Evolutionary conservation across 495 filamentous ascomycete species (phyloP), one percentile per base, ranked within the genome.

Genomic region (Penicillium salamii): DNA sequence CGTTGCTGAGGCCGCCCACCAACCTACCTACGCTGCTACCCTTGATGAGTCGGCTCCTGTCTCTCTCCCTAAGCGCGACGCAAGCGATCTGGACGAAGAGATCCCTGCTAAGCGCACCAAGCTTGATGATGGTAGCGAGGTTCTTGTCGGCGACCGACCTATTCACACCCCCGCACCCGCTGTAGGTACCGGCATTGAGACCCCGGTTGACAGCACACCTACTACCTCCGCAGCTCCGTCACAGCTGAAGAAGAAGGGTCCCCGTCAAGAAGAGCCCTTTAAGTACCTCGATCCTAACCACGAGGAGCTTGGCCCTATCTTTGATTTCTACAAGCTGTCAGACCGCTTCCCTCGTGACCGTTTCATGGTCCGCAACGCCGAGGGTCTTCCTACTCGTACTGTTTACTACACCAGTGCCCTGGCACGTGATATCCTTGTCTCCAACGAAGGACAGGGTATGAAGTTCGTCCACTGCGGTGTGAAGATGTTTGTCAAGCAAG

Each of bases 401-500:
- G 90, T 98, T 44, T 98, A 98, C 77, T 98, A 97, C 75, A 95
- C 90, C 41, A 89, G 84, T 46, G 76, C 81, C n/a, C 77, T 97
- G 9, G 87, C 88, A 1, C 84, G 87, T 12, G 84, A 89, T 52
- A 95, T 98, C 44, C 78, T 98, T 2, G 72, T 69, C 7, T 68
- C 79, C 44, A 98, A 97, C 63, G 90, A 96, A 65, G 87, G 87
- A 19, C 84, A 84, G 12, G 90, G 91, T 20, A 84, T 97, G 68
- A 95, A 90, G 68, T 97, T 98, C 63, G 86, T 97, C 32, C 93
- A 98, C 68, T 91, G 87, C 49, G 93, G 93, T 51, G 89, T 98
- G 21, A 95, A 95, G 72, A 96, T 97, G 84, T 97, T 96, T 67
- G 89, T 97, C 68, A 93, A 92, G 71, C 93, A 98, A 61, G 91